Base-by-base conservation (phyloP, 345 rosid genomes). In the Microcos paniculata region DNA sequence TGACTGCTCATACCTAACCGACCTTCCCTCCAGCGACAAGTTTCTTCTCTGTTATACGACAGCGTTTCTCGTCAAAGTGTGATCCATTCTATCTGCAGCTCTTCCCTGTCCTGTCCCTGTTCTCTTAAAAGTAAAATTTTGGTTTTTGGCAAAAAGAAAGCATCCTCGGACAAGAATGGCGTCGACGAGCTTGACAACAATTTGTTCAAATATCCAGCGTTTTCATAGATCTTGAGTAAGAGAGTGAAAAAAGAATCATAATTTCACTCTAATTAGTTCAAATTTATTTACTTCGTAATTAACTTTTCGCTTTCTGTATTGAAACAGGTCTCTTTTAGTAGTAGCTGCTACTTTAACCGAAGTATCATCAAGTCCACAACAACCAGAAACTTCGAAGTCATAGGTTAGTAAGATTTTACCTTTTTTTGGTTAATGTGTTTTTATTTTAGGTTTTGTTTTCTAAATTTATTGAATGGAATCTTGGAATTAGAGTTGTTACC, bases 201-300 rank as follows among this genome's bases (percentile, higher is more conserved):
- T 62, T 26, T 40, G 70, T 55, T 72, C 68, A 18, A 78, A 74
- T 15, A 58, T 76, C 64, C 79, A 64, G 31, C 43, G 61, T 16
- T 38, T 72, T 26, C 72, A 26, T n/a, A 56, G 19, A 12, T 31
- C 53, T 42, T 45, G 35, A 64, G 84, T 84, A 64, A 84, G 76
- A 40, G 59, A 40, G n/a, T n/a, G 11, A 4, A 49, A 67, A 23
- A 49, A 49, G 30, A 38, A 43, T 23, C 49, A 19, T 40, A 11
- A 8, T 49, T 43, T 40, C 14, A 23, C 26, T 4, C 1, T n/a
- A 48, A 26, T 28, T 62, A 62, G 31, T 33, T 26, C 26, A 4
- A 48, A 18, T 21, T 28, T 43, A 43, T 12, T 24, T 52, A 6
- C 11, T 63, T 56, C 35, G 1, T 28, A 52, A 12, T 72, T 24